Evolutionary conservation across 805 yeast genomes (phyloP), one percentile per base, ranked within the genome.

Genomic region (Lipomyces kockii): DNA sequence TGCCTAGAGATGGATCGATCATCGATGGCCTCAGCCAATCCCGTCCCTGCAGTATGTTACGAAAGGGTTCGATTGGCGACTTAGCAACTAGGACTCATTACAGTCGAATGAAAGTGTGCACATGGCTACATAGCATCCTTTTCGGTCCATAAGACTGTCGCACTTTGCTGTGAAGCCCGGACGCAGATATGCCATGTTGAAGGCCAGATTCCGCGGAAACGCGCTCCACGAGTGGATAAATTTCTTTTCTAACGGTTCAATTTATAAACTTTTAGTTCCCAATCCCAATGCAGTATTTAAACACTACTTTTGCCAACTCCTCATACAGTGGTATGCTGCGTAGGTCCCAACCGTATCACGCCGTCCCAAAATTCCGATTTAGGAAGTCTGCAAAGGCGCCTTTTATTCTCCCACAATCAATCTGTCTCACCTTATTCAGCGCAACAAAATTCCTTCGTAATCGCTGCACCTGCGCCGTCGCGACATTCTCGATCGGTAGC

Each of bases 371-470:
- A 73, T 90, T 88, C 72, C 84, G 85, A 70, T 86, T 86, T 66
- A 93, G 77, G 76, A 90, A 94, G 55, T 92, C 97, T 4, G 88
- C 89, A 79, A 93, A 94, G 73, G 91, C 76, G 0, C 88, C 86
- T 3, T 81, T 83, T 29, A 94, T 90, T 73, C 97, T 80, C 34
- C 85, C 87, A 27, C 82, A 74, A 61, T 91, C 95, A 56, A 92
- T 82, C 54, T 88, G 86, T 74, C 97, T 83, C 82, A 92, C 86
- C 73, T 91, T 85, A 76, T 94, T 92, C 77, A 94, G 81, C 52
- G 86, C 82, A n/a, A 93, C 86, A 78, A 89, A 94, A 20, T 92
- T 88, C 72, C 99, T 83, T 77, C 97, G 83, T 14, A 91, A 81
- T 68, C 99, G 82, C 74, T 93, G 97, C 62, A 95, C 76, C 74